Conservation (phyloP, 805 yeast genomes). For the Monosporozyma aerobia region DNA sequence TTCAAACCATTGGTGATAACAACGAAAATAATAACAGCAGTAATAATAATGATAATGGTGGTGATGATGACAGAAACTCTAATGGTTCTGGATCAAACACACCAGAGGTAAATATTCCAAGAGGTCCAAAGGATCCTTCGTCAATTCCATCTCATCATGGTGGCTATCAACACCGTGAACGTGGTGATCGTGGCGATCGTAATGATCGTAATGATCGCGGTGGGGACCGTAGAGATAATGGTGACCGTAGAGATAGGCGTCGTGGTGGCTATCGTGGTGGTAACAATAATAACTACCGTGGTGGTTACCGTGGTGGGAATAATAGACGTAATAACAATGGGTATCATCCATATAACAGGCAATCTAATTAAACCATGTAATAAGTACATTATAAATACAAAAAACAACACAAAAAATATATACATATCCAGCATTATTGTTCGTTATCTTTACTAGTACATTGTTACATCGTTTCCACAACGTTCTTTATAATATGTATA, state of each 20-base stretch:
- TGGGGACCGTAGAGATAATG: slow-evolving; percentile 27
- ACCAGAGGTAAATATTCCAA: slow-evolving; percentile 36
- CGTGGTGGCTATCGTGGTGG: slow-evolving; percentile 28
- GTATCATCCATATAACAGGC: slow-evolving; percentile 30
- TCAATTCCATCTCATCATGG: slow-evolving; percentile 33
- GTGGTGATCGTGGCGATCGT: slow-evolving; percentile 41
- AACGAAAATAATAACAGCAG: slow-evolving; percentile 13
- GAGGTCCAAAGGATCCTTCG: slow-evolving; percentile 40
- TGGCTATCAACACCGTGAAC: slow-evolving; percentile 44
- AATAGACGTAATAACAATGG: slow-evolving; percentile 21
- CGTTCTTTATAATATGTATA: background rate
- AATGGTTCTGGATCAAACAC: slow-evolving; percentile 20
- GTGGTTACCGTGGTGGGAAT: slow-evolving; percentile 6
- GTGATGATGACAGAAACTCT: slow-evolving; percentile 3
- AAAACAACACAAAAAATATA: background rate
- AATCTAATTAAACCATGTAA: slow-evolving; percentile 3
- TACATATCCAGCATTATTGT: background rate
- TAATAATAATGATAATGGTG: background rate
- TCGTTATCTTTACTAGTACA: background rate
- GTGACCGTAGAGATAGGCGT: slow-evolving; percentile 28
- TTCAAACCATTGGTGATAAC: slow-evolving; percentile 27
- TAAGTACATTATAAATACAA: background rate
- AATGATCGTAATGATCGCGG: slow-evolving; percentile 30
- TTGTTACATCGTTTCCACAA: background rate
- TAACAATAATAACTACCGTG: slow-evolving; percentile 16